These are phyloP conservation scores for Russula olivacea DNA, from an alignment of 768 basidiomycete species.

Conservation along the genomic window DNA sequence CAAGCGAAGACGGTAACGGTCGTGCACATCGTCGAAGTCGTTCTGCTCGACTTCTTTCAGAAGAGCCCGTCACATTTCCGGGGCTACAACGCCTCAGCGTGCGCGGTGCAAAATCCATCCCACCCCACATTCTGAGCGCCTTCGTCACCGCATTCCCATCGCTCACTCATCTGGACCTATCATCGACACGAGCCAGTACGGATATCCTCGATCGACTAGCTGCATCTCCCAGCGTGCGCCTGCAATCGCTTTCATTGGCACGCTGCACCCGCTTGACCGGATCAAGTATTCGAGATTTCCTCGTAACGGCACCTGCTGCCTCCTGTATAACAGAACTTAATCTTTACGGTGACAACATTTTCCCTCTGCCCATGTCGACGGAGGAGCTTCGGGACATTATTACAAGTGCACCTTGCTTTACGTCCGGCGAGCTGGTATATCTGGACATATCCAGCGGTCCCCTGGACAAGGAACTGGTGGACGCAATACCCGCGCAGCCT, in stretches of 20 bases:
- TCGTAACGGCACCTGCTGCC: conserved; percentile 62
- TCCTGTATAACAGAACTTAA: conserved; percentile 67
- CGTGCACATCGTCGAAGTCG: conserved; percentile 28
- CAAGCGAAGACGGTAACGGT: conserved; percentile 37
- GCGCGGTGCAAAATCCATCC: conserved; percentile 74
- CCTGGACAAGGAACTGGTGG: conserved; percentile 45
- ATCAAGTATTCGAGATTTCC: conserved; percentile 66
- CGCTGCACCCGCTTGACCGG: conserved; percentile 82
- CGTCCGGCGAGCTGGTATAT: conserved; percentile 67
- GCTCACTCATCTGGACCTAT: conserved; percentile 49
- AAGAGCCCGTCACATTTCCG: conserved; percentile 57
- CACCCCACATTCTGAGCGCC: conserved; percentile 57
- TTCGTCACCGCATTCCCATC: conserved; percentile 80
- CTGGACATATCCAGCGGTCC: conserved; percentile 87
- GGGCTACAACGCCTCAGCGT: conserved; percentile 73
- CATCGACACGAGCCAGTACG: conserved; percentile 75
- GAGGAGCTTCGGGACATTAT: conserved; percentile 66
- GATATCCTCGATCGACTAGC: conserved; percentile 68
- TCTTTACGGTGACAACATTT: conserved; percentile 85
- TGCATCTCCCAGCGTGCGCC: conserved; percentile 54
- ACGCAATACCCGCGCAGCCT: conserved; percentile 56
- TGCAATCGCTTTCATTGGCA: conserved; percentile 77
- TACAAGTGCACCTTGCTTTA: conserved; percentile 71
- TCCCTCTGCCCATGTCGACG: conserved; percentile 60
- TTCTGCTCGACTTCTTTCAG: conserved; percentile 33